Conservation (phyloP, 2,329 filamentous ascomycete genomes). For the Penicillium sp. region DNA sequence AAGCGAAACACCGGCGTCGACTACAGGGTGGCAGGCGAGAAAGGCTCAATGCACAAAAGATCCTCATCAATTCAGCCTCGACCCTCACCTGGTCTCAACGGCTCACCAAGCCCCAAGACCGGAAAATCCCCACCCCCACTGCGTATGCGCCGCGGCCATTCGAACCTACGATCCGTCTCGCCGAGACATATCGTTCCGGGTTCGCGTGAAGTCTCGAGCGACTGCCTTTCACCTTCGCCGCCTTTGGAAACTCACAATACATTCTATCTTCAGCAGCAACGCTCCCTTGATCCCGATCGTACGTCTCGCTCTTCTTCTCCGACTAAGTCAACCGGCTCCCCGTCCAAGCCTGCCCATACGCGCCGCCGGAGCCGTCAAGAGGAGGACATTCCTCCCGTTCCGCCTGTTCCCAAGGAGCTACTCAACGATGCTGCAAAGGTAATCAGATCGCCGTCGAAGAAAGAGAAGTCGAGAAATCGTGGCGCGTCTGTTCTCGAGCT, state of each 20-base stretch:
- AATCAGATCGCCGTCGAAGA: conserved; percentile 25
- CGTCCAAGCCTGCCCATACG: conserved; percentile 18
- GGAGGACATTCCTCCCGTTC: conserved; percentile 41
- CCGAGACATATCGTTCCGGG: neutral
- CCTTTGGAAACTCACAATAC: conserved; percentile 10
- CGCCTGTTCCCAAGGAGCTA: conserved; percentile 38
- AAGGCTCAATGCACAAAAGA: conserved; percentile 16
- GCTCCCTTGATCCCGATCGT: conserved; percentile 21
- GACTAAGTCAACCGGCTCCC: conserved; percentile 9
- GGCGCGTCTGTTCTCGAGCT: conserved; percentile 4
- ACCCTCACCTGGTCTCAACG: conserved; percentile 17
- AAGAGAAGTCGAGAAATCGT: conserved; percentile 8
- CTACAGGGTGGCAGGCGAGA: conserved; percentile 4
- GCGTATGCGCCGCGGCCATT: conserved; percentile 24
- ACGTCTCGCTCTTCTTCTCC: conserved; percentile 18
- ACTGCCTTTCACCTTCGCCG: conserved; percentile 13
- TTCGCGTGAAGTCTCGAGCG: neutral
- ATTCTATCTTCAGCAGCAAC: conserved; percentile 24
- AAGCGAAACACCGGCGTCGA: conserved; percentile 19
- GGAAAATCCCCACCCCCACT: conserved; percentile 17
- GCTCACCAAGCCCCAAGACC: conserved; percentile 23
- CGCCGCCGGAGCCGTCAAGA: conserved; percentile 17
- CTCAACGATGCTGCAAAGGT: conserved; percentile 29
- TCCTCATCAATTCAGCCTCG: conserved; percentile 19
- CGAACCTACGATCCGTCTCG: conserved; percentile 21